Evolutionary conservation across 805 yeast genomes (phyloP).

Genomic region (Candida incommunis): DNA sequence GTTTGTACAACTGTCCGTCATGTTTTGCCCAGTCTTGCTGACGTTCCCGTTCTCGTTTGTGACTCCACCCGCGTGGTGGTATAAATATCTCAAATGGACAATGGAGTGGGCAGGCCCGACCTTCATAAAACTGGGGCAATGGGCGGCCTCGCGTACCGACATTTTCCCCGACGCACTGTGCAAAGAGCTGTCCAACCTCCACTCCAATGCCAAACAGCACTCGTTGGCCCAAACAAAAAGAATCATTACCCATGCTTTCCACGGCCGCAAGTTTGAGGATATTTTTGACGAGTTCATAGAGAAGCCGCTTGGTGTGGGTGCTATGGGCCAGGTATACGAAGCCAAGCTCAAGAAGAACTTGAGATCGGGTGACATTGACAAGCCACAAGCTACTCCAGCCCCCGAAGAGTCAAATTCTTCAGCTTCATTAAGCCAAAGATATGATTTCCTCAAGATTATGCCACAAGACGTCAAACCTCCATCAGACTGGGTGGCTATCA

Average conservation of each 20-base stretch:
- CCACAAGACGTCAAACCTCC: conserved; percentile 9
- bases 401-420: conserved; percentile 11
- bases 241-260: conserved; percentile 45
- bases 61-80: conserved; percentile 68
- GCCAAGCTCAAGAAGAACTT: conserved; percentile 35
- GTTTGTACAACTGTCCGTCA: conserved; percentile 47
- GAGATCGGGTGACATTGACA: conserved; percentile 8
- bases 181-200: conserved; percentile 58
- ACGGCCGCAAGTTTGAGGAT: conserved; percentile 45
- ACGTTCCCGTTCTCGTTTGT: conserved; percentile 43
- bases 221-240: conserved; percentile 43
- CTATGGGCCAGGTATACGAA: conserved; percentile 89
- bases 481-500: conserved; percentile 57
- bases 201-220: conserved; percentile 74
- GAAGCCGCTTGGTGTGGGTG: conserved; percentile 89
- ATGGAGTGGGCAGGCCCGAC: conserved; percentile 88
- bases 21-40: conserved; percentile 59
- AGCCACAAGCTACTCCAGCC: conserved; percentile 2
- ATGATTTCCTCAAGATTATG: background rate
- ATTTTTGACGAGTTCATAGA: conserved; percentile 68
- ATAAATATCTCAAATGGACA: conserved; percentile 40
- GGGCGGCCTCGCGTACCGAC: conserved; percentile 98
- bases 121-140: conserved; percentile 70
- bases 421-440: conserved; percentile 3
- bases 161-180: conserved; percentile 74